These are phyloP conservation scores for Kodamaea hsintzibuensis DNA, from an alignment of 805 yeast species.

Conservation along the genomic window DNA sequence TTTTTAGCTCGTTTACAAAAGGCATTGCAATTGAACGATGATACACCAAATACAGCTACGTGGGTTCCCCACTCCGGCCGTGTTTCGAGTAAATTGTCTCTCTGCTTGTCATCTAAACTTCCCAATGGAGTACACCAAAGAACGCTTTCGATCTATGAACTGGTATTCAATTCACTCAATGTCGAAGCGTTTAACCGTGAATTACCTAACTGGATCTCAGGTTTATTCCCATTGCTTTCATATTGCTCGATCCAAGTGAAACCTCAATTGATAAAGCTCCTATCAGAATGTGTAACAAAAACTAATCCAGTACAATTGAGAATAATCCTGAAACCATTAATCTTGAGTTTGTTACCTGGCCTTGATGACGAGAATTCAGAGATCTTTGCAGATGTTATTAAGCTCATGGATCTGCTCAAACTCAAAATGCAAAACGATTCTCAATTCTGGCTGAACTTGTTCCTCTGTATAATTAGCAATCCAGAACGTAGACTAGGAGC, in stretches of 20 bases:
- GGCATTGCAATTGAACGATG: slow-evolving; percentile 48
- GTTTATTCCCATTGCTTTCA: slow-evolving; percentile 84
- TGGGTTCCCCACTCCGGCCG: slow-evolving; percentile 69
- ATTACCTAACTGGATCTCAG: slow-evolving; percentile 85
- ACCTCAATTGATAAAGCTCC: slow-evolving; percentile 68
- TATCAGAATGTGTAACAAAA: slow-evolving; percentile 48
- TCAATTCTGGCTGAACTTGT: slow-evolving; percentile 85
- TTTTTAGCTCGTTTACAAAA: slow-evolving; percentile 78
- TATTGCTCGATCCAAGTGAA: slow-evolving; percentile 88
- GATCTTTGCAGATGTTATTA: slow-evolving; percentile 61
- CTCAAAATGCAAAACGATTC: slow-evolving; percentile 59
- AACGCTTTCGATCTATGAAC: slow-evolving; percentile 73
- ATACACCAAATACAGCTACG: slow-evolving; percentile 24
- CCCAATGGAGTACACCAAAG: slow-evolving; percentile 97
- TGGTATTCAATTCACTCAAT: slow-evolving; percentile 66
- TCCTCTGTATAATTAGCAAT: slow-evolving; percentile 71
- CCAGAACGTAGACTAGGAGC: slow-evolving; percentile 85
- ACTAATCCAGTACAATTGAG: slow-evolving; percentile 41
- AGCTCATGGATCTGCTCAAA: slow-evolving; percentile 61
- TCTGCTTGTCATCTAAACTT: slow-evolving; percentile 74
- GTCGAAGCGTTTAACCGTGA: slow-evolving; percentile 52
- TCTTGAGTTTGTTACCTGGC: slow-evolving; percentile 79
- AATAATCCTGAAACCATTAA: slow-evolving; percentile 62
- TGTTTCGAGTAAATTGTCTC: slow-evolving; percentile 70
- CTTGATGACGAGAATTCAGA: slow-evolving; percentile 93